phyloP scores from a whole-genome alignment of 2,329 filamentous ascomycete genomes.

The Venturia carpophila region DNA sequence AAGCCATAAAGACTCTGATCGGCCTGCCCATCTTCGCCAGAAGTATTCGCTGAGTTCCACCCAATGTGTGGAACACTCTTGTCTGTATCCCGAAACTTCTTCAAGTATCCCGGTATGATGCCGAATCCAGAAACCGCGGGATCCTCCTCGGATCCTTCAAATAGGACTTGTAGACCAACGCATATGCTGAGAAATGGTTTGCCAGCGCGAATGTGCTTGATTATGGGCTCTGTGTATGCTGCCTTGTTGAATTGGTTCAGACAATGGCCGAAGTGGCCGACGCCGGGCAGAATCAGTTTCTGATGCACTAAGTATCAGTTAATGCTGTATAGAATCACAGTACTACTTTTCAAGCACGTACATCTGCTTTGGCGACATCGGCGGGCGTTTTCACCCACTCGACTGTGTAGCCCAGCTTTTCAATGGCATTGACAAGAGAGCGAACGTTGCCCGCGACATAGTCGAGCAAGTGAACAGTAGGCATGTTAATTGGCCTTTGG shows the following conservation, averaged over 20 bases:
- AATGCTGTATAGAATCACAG: slow-evolving; percentile 5
- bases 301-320: slow-evolving; percentile 32
- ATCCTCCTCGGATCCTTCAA: slow-evolving; percentile 77
- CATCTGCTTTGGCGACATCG: slow-evolving; percentile 78
- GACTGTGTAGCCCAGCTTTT: slow-evolving; percentile 86
- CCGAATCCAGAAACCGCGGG: slow-evolving; percentile 64
- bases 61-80: slow-evolving; percentile 99
- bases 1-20: slow-evolving; percentile 65
- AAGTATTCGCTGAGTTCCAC: slow-evolving; percentile 83
- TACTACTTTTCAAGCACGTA: slow-evolving; percentile 33
- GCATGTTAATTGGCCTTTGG: slow-evolving; percentile 43
- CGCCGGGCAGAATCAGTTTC: slow-evolving; percentile 91
- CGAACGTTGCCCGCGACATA: slow-evolving; percentile 96
- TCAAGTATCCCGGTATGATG: slow-evolving; percentile 61
- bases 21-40: slow-evolving; percentile 33
- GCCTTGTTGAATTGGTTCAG: slow-evolving; percentile 73
- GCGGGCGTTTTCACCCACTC: slow-evolving; percentile 84
- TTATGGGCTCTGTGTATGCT: slow-evolving; percentile 76
- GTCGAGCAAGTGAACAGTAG: slow-evolving; percentile 71
- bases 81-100: slow-evolving; percentile 64
- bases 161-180: slow-evolving; percentile 86
- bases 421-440: slow-evolving; percentile 93
- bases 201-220: slow-evolving; percentile 73
- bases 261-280: slow-evolving; percentile 97
- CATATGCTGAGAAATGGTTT: slow-evolving; percentile 99